Evolutionary conservation across 441 rosid genomes (phyloP), one percentile per base, ranked within the genome.

Genomic region (Bocquillonia castaneifolia): DNA sequence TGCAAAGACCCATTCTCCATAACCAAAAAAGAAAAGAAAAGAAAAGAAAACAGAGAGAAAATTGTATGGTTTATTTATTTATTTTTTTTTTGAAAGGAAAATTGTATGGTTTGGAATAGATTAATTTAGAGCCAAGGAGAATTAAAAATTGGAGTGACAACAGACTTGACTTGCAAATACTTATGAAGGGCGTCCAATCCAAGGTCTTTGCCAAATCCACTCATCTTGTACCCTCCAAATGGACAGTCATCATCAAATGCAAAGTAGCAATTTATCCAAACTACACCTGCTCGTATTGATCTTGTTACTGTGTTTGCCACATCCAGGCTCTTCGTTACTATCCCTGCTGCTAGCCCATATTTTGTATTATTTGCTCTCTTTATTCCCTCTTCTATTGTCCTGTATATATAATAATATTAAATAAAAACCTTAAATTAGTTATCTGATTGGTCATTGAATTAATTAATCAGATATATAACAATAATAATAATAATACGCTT

Each of bases 301-400:
- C 99, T 85, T 0, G 97, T 84, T 12, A 93, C 90, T 0, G 89
- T 91, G 76, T 91, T 93, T 0, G 91, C 91, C 61, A 88, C 55
- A 36, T 91, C 80, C 58, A 93, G 2, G 81, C 84, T 53, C 66
- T 86, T 83, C 14, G 97, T 91, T 53, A 89, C 63, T 17, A 93
- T 80, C 13, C 97, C 97, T 0, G 96, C 97, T 32, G 97, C 97
- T 7, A 93, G 78, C 0, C 99, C 99, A 55, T 89, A 93, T 28
- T 57, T 80, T 0, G 91, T 87, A 18, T 70, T 74, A 69, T 91
- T 93, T n/a, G 95, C 99, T 8, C 69, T 75, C 74, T 77, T 67
- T 9, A 93, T 93, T 1, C 76, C 97, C 72, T 93, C 97, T 0
- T 88, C 96, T 5, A 88, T 66, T 0, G 91, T 91, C 85, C 99